Base-by-base conservation (phyloP, 768 basidiomycete genomes). In the Panus rudis region DNA sequence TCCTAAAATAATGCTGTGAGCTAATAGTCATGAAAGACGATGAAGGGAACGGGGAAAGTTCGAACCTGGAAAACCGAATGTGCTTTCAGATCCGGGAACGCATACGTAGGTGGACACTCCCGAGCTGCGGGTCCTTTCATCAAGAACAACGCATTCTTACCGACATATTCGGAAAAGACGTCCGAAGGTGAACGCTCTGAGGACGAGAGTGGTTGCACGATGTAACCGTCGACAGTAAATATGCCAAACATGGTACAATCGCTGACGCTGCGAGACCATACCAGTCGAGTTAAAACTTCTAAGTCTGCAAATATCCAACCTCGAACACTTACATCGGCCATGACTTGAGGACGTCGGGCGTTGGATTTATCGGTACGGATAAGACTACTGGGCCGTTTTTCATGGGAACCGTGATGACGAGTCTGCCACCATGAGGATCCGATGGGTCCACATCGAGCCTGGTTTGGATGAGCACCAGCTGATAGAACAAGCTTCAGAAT, bases 401-500 rank as follows among this genome's bases (percentile, higher is more conserved):
- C 6, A 66, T 62, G 16, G 84, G 85, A 54, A 89, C 84, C 0
- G 64, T 60, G 25, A 90, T 65, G 20, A 66, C 60, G 14, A 89
- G 66, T 3, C 54, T 44, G 13, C 79, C 79, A 6, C 69, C 68
- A 26, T 73, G 57, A 1, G 71, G 66, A 8, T 65, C 68, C 6
- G 58, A 55, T 10, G 66, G 56, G 51, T 81, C 76, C 41, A 50
- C 37, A 42, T 74, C 59, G 44, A 87, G 71, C 10, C 57, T 59
- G 1, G 86, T 81, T 4, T 68, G 64, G 40, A 89, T 75, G 27
- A 87, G 66, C 14, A 88, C 73, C 69, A 85, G 76, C 85, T 87
- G 38, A 2, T 13, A 17, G 19, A n/a, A 28, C 5, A 21, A 28
- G 24, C 28, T 14, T n/a, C 20, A 23, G n/a, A 7, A 37, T 23